These are phyloP conservation scores for Colletotrichum euphorbiae DNA, from an alignment of 2,329 filamentous ascomycete species.

Conservation along the genomic window DNA sequence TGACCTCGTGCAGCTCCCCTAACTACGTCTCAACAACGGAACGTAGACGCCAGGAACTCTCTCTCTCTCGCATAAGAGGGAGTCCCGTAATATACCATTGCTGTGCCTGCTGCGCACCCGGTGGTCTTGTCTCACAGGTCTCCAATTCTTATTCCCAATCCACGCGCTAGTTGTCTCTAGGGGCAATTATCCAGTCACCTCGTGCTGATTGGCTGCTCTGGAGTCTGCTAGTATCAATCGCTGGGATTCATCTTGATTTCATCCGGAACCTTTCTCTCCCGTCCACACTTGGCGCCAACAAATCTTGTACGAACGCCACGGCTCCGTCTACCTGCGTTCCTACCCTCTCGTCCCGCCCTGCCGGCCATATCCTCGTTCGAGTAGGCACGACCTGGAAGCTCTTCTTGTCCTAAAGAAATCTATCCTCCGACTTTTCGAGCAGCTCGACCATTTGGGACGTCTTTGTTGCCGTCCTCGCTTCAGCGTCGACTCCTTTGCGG, in stretches of 20 bases:
- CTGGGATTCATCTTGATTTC: constrained; percentile 28
- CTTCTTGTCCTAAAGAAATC: background rate
- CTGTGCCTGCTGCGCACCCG: constrained; percentile 22
- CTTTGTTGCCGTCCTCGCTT: constrained; percentile 21
- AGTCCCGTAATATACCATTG: constrained; percentile 30
- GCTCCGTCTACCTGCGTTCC: background rate
- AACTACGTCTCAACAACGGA: no score
- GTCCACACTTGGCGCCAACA: constrained; percentile 32
- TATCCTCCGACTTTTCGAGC: background rate
- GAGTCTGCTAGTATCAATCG: constrained; percentile 30
- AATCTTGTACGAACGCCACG: constrained; percentile 33
- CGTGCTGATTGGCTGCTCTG: constrained; percentile 28
- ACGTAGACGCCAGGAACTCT: background rate
- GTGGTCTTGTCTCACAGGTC: constrained; percentile 31
- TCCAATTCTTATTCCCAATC: constrained; percentile 31
- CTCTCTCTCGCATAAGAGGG: background rate
- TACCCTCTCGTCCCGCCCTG: background rate
- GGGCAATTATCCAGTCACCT: constrained; percentile 27
- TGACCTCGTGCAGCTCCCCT: background rate
- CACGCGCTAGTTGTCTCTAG: constrained; percentile 37
- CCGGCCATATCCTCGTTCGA: constrained; percentile 16
- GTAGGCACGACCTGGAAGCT: background rate
- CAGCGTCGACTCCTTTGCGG: constrained; percentile 27
- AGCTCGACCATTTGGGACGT: constrained; percentile 4
- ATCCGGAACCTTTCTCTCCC: constrained; percentile 24